Evolutionary conservation across 257 asterid species (phyloP).

Genomic region (Nicotiana knightiana): DNA sequence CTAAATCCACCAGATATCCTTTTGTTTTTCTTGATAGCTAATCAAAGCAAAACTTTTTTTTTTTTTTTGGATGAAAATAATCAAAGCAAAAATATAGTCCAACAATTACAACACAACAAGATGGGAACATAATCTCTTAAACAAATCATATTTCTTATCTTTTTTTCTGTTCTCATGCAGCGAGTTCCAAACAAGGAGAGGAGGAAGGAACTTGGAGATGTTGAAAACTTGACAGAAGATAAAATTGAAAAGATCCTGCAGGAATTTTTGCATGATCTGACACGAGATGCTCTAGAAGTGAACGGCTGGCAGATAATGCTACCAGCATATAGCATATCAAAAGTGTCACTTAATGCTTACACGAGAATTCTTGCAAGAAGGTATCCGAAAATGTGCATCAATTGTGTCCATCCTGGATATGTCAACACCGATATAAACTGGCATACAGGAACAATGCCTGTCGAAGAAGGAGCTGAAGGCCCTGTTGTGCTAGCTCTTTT

Average conservation of each 20-base stretch:
- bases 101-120: background rate
- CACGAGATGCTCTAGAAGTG: conserved; percentile 42
- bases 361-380: conserved; percentile 67
- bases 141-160: background rate
- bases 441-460: conserved; percentile 50
- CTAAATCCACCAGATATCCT: background rate
- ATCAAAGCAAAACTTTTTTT: background rate
- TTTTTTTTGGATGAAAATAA: too few species aligned
- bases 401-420: conserved; percentile 75
- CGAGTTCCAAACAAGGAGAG: conserved; percentile 52
- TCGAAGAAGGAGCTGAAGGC: conserved; percentile 68
- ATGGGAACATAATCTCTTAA: background rate
- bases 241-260: conserved; percentile 46
- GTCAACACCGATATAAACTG: conserved; percentile 67
- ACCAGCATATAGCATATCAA: conserved; percentile 78
- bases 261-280: conserved; percentile 44
- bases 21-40: background rate
- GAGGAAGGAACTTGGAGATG: conserved; percentile 54
- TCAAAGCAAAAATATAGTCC: background rate
- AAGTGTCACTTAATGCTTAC: conserved; percentile 64
- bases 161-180: conserved; percentile 27
- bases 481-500: conserved; percentile 60
- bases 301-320: conserved; percentile 81
- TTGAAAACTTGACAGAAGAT: conserved; percentile 54
- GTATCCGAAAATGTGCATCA: conserved; percentile 57